A percentile compares a stretch with the other conserved stretches of the same genome.
Evolutionary conservation across 306 rosid species (phyloP).

Genomic region (Cucurbita argyrosperma): DNA sequence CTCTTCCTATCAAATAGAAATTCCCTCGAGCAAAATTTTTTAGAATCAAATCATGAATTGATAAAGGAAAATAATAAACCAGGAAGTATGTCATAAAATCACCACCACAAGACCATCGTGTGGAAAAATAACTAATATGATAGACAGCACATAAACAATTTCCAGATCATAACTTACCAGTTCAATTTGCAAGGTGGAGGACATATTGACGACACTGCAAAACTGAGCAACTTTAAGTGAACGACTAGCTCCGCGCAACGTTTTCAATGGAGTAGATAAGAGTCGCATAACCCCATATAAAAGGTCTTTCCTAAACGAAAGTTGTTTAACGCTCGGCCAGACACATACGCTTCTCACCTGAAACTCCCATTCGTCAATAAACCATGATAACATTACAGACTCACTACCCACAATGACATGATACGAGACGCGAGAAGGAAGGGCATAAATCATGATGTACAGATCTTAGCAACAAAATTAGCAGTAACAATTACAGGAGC

Average conservation of each 20-base stretch:
- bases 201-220: slow-evolving; percentile 78
- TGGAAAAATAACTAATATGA: background rate
- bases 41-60: background rate
- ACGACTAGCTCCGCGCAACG: slow-evolving; percentile 82
- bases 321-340: slow-evolving; percentile 75
- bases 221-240: slow-evolving; percentile 67
- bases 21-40: background rate
- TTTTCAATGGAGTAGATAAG: slow-evolving; percentile 63
- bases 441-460: background rate
- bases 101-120: background rate
- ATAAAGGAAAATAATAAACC: background rate
- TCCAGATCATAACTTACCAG: slow-evolving; percentile 38
- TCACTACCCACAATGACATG: background rate
- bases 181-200: slow-evolving; percentile 77
- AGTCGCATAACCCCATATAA: slow-evolving; percentile 67
- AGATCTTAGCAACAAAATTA: background rate
- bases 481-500: background rate
- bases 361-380: background rate
- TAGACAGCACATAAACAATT: background rate
- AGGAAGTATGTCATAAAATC: background rate
- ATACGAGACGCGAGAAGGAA: background rate
- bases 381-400: background rate
- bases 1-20: background rate
- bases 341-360: slow-evolving; percentile 56
- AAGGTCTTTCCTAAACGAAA: slow-evolving; percentile 58